Evolutionary conservation across 352 stramenopile genomes (phyloP).

Genomic region (Blastocystis sp.): DNA sequence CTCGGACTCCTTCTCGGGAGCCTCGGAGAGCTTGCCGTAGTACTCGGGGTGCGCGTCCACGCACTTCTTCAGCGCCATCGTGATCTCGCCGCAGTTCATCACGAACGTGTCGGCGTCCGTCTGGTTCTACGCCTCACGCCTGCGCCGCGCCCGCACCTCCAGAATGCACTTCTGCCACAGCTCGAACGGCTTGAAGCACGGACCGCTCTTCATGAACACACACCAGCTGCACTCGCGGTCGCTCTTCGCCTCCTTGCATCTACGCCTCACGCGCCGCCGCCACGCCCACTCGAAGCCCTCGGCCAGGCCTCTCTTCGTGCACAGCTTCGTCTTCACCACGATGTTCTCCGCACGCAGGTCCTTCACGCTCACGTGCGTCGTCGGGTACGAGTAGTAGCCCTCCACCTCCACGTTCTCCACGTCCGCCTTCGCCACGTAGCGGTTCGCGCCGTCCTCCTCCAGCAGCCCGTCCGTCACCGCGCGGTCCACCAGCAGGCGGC

Average conservation of each 20-base stretch:
- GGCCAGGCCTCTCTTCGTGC: slow-evolving; percentile 30
- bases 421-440: slow-evolving; percentile 49
- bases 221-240: slow-evolving; percentile 84
- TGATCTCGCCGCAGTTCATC: slow-evolving; percentile 79
- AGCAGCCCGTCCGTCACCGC: slow-evolving; percentile 59
- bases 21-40: slow-evolving; percentile 80
- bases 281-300: slow-evolving; percentile 15
- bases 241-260: slow-evolving; percentile 68
- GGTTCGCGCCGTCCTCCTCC: slow-evolving; percentile 15
- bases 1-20: slow-evolving; percentile 6
- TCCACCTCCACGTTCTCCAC: slow-evolving; percentile 62
- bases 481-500: slow-evolving; percentile 52
- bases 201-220: slow-evolving; percentile 85
- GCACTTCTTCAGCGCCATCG: slow-evolving; percentile 79
- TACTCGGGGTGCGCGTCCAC: slow-evolving; percentile 84
- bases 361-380: slow-evolving; percentile 48
- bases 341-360: slow-evolving; percentile 38
- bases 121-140: slow-evolving; percentile 38
- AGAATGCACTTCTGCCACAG: slow-evolving; percentile 82
- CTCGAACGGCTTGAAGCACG: slow-evolving; percentile 79
- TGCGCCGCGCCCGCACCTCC: slow-evolving; percentile 57
- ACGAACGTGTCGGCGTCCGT: slow-evolving; percentile 77
- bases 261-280: not conserved
- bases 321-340: slow-evolving; percentile 47
- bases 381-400: slow-evolving; percentile 65